Evolutionary conservation across 768 basidiomycete genomes (phyloP), one percentile per base, ranked within the genome.

Genomic region (Boletus rubescentipes): DNA sequence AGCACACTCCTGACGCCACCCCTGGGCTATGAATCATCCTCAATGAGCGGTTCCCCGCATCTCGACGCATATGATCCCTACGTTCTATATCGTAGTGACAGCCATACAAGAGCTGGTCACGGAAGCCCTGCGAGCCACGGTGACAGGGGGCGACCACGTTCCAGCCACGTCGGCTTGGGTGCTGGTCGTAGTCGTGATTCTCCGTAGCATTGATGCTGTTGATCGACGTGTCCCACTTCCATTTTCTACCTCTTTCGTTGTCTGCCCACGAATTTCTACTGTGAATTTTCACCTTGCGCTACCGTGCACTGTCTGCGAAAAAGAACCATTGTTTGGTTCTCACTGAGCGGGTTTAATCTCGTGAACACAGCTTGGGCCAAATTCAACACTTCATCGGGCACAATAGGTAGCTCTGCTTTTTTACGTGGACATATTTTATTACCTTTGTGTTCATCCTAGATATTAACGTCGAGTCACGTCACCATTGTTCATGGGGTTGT

Each of bases 1-100:
- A 87, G 84, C 69, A 88, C 84, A 23, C 75, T 90, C 49, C 73
- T 89, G 56, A 89, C 87, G 31, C 86, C 88, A n/a, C 74, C 87
- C 18, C 77, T 82, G 5, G 80, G 83, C 20, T 86, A 85, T 61
- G 77, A 79, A 55, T 62, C 73, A 9, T 60, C 77, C 29, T 67
- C 78, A n/a, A 57, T 76, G 51, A 49, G 58, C 35, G 52, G 61
- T 50, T 32, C 30, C 29, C 26, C 57, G 9, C 44, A 56, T 29
- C 48, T 60, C 39, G 48, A 60, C 31, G 16, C 54, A 10, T 73
- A 67, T 46, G 48, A 46, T 26, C 55, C 64, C 21, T 72, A 72
- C 53, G 77, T 75, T 57, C 70, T 76, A 32, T 74, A 77, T 47
- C 75, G 74, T 40, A 66, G 67, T 40, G 70, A 67, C 48, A 67